phyloP scores from a whole-genome alignment of 805 yeast species.

The Sugiyamaella lignohabitans region DNA sequence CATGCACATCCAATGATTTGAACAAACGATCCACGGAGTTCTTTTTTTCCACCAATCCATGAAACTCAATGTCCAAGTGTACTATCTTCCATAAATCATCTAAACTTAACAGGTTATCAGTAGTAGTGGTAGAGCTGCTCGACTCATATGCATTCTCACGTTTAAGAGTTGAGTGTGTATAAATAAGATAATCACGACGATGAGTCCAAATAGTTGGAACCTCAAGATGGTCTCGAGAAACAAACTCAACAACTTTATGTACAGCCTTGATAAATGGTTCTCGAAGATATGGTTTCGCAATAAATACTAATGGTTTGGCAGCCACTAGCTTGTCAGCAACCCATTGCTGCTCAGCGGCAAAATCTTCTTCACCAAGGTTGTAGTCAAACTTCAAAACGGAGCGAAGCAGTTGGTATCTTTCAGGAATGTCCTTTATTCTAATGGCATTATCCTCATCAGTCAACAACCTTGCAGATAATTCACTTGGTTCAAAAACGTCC shows the following conservation, averaged over 20 bases:
- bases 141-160: conserved; percentile 35
- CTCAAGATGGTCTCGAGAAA: conserved; percentile 73
- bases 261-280: conserved; percentile 58
- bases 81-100: conserved; percentile 92
- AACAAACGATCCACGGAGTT: conserved; percentile 45
- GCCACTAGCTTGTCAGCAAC: conserved; percentile 55
- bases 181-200: conserved; percentile 79
- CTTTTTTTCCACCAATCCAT: conserved; percentile 72
- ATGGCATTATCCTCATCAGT: conserved; percentile 89
- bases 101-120: conserved; percentile 39
- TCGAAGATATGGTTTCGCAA: conserved; percentile 30
- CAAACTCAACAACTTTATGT: conserved; percentile 59
- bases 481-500: conserved; percentile 93
- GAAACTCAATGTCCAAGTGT: conserved; percentile 80
- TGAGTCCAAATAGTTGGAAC: conserved; percentile 95
- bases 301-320: conserved; percentile 47
- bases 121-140: conserved; percentile 14
- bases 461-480: conserved; percentile 80
- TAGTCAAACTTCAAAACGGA: conserved; percentile 60
- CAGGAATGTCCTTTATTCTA: conserved; percentile 84
- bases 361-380: conserved; percentile 57
- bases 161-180: conserved; percentile 44
- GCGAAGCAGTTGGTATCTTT: conserved; percentile 78
- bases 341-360: conserved; percentile 72
- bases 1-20: conserved; percentile 47